Evolutionary conservation across 202 grass and related monocot species (phyloP), one percentile per base, ranked within the genome.

Genomic region (Sporobolus alterniflorus): DNA sequence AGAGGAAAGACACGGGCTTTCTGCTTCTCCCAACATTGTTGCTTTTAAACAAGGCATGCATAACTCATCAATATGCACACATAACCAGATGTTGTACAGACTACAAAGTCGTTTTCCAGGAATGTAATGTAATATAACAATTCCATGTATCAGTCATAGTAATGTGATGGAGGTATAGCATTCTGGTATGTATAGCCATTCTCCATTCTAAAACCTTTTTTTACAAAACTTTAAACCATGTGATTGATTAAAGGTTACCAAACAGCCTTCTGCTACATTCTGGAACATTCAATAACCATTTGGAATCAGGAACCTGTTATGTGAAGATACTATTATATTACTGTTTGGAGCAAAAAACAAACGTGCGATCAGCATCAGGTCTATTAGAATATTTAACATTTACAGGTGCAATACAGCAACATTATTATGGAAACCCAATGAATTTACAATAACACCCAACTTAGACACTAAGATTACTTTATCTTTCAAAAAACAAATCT

Each of bases 331-430:
- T 62, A 62, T 34, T 32, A 62, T 14, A 82, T 14, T 18, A 52
- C 43, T 24, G 46, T 8, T 49, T 25, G 41, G 17, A 68, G 25
- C 14, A 69, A 65, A 8, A 29, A 50, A 25, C 20, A 59, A 36
- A 7, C 50, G 21, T 16, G 39, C 14, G 32, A 14, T 69, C 33
- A 26, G 25, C n/a, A 14, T 72, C 56, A 18, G 55, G 18, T 85
- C 44, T 70, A 49, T 65, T 64, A 17, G 46, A 33, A 70, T 49
- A 73, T 79, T 79, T 85, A 65, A 70, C 47, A 73, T 73, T 70
- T 85, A 64, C 55, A 64, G 59, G 26, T 41, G 32, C 46, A 43
- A 62, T 39, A 51, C 21, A 30, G 44, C 30, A 63, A 71, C 52
- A 24, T 17, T 22, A 22, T 42, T 78, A 43, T 33, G 56, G 47